Evolutionary conservation across 805 yeast species (phyloP).

Genomic region (Candida oleophila): DNA sequence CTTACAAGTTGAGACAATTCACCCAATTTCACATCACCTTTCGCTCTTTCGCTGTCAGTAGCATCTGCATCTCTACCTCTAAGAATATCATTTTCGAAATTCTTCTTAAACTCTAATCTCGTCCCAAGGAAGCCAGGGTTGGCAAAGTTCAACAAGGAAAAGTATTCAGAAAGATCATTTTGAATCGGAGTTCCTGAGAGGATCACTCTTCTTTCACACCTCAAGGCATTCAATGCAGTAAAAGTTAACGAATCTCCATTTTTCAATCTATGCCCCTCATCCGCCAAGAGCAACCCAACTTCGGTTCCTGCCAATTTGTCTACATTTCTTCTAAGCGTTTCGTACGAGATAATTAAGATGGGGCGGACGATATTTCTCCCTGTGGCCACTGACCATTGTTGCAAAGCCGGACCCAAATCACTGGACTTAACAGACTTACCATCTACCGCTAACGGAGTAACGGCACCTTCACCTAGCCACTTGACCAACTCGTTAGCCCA

Average conservation of each 20-base stretch:
- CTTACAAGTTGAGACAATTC: constrained; percentile 78
- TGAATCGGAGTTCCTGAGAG: constrained; percentile 97
- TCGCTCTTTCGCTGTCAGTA: constrained; percentile 67
- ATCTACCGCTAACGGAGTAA: constrained; percentile 87
- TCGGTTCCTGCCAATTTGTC: constrained; percentile 71
- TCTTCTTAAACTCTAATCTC: constrained; percentile 76
- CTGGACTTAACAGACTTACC: constrained; percentile 78
- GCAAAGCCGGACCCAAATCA: constrained; percentile 66
- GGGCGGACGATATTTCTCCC: constrained; percentile 92
- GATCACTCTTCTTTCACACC: constrained; percentile 86
- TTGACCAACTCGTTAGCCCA: constrained; percentile 97
- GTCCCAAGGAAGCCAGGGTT: constrained; percentile 93
- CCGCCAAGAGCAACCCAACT: constrained; percentile 77
- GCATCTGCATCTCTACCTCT: constrained; percentile 90
- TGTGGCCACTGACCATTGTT: constrained; percentile 81
- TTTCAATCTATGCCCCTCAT: constrained; percentile 44
- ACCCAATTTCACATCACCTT: constrained; percentile 66
- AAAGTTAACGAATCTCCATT: constrained; percentile 91
- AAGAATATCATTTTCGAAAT: constrained; percentile 77
- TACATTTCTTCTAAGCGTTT: constrained; percentile 84
- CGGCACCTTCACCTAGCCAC: constrained; percentile 92
- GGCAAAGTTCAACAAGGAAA: constrained; percentile 85
- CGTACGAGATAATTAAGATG: constrained; percentile 90
- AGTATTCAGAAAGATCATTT: constrained; percentile 91
- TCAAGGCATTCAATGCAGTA: constrained; percentile 78